Evolutionary conservation across 345 rosid genomes (phyloP).

Genomic region (Acer campestre): DNA sequence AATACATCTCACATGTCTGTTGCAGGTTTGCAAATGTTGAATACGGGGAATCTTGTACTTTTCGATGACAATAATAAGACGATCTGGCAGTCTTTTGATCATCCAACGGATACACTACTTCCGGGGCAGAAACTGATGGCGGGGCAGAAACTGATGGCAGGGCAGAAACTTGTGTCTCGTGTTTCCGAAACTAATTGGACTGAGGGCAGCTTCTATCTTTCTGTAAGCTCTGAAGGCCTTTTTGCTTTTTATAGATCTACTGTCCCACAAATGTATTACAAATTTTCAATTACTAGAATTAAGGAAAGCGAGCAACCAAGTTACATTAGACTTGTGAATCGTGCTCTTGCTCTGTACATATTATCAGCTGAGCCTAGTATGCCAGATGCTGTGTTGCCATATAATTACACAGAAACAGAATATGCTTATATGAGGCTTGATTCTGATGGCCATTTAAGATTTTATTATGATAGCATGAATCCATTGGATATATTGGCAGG

Average conservation of each 20-base stretch:
- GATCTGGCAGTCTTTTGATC: constrained; percentile 27
- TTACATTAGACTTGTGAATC: not conserved
- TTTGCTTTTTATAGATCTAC: not conserved
- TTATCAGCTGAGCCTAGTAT: not conserved
- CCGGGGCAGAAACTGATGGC: not conserved
- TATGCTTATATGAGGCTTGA: not conserved
- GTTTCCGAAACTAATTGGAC: not conserved
- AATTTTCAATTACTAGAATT: not conserved
- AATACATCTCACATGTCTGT: constrained; percentile 12
- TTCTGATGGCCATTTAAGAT: not conserved
- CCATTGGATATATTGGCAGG: not conserved
- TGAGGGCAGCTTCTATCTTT: not conserved
- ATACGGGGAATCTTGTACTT: constrained; percentile 21
- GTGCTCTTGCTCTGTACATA: not conserved
- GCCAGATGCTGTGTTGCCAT: not conserved
- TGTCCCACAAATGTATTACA: not conserved
- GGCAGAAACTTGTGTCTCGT: not conserved
- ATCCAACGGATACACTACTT: constrained; percentile 19
- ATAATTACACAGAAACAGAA: too few species aligned
- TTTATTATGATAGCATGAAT: not conserved
- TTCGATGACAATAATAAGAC: constrained; percentile 1
- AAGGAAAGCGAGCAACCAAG: not conserved
- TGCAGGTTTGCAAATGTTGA: constrained; percentile 6
- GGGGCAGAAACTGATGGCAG: not conserved
- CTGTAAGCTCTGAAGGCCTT: not conserved